Evolutionary conservation across 106 monocot genomes (phyloP).

Genomic region (Platanthera guangdongensis): DNA sequence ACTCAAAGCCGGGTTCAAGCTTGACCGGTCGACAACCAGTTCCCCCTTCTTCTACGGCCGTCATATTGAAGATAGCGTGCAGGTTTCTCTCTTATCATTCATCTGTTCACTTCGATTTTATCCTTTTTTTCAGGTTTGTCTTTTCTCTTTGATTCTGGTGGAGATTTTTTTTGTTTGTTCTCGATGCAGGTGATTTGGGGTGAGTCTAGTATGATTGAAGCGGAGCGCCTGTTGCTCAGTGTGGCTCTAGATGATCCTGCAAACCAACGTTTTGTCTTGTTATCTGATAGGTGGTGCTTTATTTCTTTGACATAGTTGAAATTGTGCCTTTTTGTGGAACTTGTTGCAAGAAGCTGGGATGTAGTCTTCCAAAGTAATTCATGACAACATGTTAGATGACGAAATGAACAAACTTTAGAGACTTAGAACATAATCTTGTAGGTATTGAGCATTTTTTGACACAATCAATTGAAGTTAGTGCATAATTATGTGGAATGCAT

Average conservation of each 20-base stretch:
- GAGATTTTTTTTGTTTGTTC: not conserved
- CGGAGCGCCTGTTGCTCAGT: slow-evolving; percentile 56
- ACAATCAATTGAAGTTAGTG: too few species aligned
- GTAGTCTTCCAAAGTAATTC: not conserved
- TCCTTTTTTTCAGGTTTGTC: not conserved
- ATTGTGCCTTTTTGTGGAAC: slow-evolving; percentile 1
- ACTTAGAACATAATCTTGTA: not conserved
- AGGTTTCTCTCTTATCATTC: slow-evolving; percentile 24
- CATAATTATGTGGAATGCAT: too few species aligned
- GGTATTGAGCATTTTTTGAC: too few species aligned
- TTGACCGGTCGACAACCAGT: slow-evolving; percentile 55
- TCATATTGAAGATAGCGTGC: slow-evolving; percentile 52
- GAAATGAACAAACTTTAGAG: not conserved
- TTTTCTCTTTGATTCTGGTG: not conserved
- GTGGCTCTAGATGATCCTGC: slow-evolving; percentile 69
- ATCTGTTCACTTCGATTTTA: not conserved
- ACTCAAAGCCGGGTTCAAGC: slow-evolving; percentile 66
- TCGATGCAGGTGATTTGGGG: slow-evolving; percentile 83
- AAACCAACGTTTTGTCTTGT: slow-evolving; percentile 80
- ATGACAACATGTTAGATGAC: not conserved
- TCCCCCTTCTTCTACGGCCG: slow-evolving; percentile 63
- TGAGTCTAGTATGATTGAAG: slow-evolving; percentile 89
- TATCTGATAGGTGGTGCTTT: slow-evolving; percentile 70
- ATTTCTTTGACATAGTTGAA: not conserved
- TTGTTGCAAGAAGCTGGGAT: not conserved